Evolutionary conservation across 495 filamentous ascomycete species (phyloP), one percentile per base, ranked within the genome.

Genomic region (Hypoxylon intermedium): DNA sequence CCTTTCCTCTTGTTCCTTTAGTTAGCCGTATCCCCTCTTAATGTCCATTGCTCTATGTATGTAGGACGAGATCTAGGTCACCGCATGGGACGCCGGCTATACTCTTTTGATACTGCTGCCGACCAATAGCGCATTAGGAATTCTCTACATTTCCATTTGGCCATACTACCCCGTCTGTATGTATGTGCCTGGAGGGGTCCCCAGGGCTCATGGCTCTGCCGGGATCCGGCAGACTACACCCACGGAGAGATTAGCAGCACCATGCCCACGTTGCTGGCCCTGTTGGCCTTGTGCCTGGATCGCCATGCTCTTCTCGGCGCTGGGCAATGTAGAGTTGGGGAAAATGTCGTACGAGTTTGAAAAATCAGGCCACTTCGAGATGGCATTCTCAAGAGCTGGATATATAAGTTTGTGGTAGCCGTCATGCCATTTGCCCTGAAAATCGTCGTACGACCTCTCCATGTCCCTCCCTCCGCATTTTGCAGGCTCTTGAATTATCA

Each of bases 291-390:
- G 34, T 53, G 30, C 42, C 53, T 50, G 24, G 58, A 61, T 58
- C 58, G 43, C 43, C 63, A 53, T 58, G 42, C 48, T 31, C 20
- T 49, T 13, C 53, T 62, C 63, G 34, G 30, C 23, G 15, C 51
- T 50, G 43, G 48, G 48, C n/a, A n/a, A n/a, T n/a, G n/a, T 61
- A 57, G 20, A 15, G 24, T 42, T 30, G 12, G 53, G 48, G 37
- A 24, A 37, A 50, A 24, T 53, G 47, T 63, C 63, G 58, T 63
- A 67, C 44, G 63, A 67, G 62, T 56, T n/a, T 15, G 54, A 58
- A 54, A 54, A 62, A 31, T 67, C 63, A 67, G 63, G 42, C 63
- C 63, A 67, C 53, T 62, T 60, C 30, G 24, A 23, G 16, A 58
- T 51, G 30, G 43, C 19, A 44, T 57, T 63, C 53, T 42, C 16